These are phyloP conservation scores for Rozella allomycis DNA, from an alignment of 371 early-diverging fungal genomes.

Conservation along the genomic window DNA sequence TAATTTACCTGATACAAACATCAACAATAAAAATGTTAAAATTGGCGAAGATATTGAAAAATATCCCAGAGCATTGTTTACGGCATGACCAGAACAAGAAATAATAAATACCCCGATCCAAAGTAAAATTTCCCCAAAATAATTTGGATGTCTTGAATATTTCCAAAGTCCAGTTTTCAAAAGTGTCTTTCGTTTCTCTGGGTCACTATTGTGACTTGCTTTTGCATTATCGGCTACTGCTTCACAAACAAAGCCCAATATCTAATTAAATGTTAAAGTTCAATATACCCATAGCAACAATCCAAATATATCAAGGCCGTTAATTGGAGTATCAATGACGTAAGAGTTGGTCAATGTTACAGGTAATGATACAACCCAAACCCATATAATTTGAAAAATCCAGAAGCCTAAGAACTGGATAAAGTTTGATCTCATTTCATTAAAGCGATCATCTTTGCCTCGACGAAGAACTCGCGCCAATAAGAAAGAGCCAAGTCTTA, in stretches of 20 bases:
- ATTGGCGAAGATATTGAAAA: not conserved
- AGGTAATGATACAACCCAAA: not conserved
- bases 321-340: not conserved
- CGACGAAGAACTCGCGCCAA: not conserved
- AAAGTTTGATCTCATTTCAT: not conserved
- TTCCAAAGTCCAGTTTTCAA: conserved; percentile 16
- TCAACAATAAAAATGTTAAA: not conserved
- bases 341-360: not conserved
- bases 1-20: not conserved
- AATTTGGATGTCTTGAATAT: conserved; percentile 21
- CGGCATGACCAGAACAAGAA: conserved; percentile 11
- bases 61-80: not conserved
- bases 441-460: not conserved
- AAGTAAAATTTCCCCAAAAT: conserved; percentile 12
- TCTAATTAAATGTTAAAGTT: no score
- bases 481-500: conserved; percentile 1
- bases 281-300: no score
- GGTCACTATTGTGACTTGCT: not conserved
- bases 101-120: conserved; percentile 4
- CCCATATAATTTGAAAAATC: conserved; percentile 1
- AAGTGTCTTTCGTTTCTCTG: not conserved
- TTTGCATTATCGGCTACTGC: conserved; percentile 2
- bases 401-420: conserved; percentile 1
- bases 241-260: not conserved
- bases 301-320: not conserved